Evolutionary conservation across 2,329 filamentous ascomycete genomes (phyloP), one percentile per base, ranked within the genome.

Genomic region (Madurella mycetomatis): DNA sequence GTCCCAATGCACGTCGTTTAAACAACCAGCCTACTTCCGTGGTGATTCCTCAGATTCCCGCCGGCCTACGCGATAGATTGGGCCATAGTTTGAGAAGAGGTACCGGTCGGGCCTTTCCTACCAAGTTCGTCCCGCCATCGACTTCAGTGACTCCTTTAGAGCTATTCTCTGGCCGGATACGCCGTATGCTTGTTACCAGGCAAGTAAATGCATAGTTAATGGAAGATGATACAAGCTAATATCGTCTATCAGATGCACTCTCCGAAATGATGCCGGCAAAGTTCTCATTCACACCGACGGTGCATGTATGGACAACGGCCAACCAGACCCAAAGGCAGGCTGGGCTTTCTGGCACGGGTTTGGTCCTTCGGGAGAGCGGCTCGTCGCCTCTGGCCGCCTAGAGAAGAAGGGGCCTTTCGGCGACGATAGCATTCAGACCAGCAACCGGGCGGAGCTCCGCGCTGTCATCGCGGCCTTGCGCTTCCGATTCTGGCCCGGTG

Each of bases 371-470:
- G 59, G 55, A 15, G 44, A 60, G 5, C 51, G 48, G 4, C 59
- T 59, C 13, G 52, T 60, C 9, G 54, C 61, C 30, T 58, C 56
- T 4, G 70, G 66, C 49, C 71, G 69, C 13, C 68, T 80, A 4
- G 77, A 81, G 62, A 62, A 58, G 2, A 50, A 66, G 37, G 76
- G 78, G 0, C 76, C 75, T 2, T 73, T 65, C 46, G 74, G 72
- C 12, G 64, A 72, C 19, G 15, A 48, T 0, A 53, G 63, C 41
- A 47, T 58, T 8, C 74, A 76, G 55, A 81, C 71, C 17, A 81
- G 72, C 67, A 79, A 81, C 58, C 72, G 80, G 4, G 81, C 81
- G 2, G 77, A 82, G 63, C 72, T 84, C 7, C 79, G 79, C 13
- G 79, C 79, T 5, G 76, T 76, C 5, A 74, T 81, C 45, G 76